phyloP scores from a whole-genome alignment of 2,329 filamentous ascomycete genomes.

The Fusarium pininemorale region DNA sequence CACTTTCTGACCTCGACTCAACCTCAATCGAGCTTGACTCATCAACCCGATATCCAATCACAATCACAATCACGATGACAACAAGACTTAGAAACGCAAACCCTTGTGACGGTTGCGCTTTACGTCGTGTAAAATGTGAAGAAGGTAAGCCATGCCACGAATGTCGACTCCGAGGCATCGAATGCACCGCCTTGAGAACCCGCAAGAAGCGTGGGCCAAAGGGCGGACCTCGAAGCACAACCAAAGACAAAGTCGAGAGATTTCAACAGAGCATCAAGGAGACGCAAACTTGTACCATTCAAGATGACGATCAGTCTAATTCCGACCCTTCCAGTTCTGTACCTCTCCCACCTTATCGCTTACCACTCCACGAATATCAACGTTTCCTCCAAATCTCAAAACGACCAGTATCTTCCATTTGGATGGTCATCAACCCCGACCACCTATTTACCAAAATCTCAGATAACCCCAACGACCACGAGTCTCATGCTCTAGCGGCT shows the following conservation, averaged over 20 bases:
- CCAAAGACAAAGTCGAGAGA: slow-evolving; percentile 23
- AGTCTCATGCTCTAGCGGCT: slow-evolving; percentile 38
- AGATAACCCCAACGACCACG: slow-evolving; percentile 21
- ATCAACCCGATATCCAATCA: not conserved
- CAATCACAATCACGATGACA: slow-evolving; percentile 8
- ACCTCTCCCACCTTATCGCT: slow-evolving; percentile 12
- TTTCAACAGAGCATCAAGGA: slow-evolving; percentile 29
- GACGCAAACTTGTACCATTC: not conserved
- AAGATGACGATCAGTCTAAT: too few relatives aligned
- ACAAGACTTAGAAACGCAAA: slow-evolving; percentile 26
- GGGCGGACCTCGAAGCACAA: slow-evolving; percentile 23
- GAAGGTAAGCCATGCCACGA: slow-evolving; percentile 28
- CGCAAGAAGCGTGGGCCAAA: slow-evolving; percentile 32
- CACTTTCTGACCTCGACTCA: not conserved
- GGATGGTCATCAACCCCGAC: slow-evolving; percentile 39
- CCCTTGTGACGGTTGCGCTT: slow-evolving; percentile 29
- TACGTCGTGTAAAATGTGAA: slow-evolving; percentile 30
- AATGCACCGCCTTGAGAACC: slow-evolving; percentile 19
- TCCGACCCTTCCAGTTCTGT: not conserved
- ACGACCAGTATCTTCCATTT: slow-evolving; percentile 30
- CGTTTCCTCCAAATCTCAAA: slow-evolving; percentile 35
- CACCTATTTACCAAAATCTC: slow-evolving; percentile 26
- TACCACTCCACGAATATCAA: slow-evolving; percentile 33
- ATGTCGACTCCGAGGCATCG: slow-evolving; percentile 26
- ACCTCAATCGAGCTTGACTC: not conserved